Base-by-base conservation (phyloP, 2,329 filamentous ascomycete genomes). In the Trichocomaceae sp. region DNA sequence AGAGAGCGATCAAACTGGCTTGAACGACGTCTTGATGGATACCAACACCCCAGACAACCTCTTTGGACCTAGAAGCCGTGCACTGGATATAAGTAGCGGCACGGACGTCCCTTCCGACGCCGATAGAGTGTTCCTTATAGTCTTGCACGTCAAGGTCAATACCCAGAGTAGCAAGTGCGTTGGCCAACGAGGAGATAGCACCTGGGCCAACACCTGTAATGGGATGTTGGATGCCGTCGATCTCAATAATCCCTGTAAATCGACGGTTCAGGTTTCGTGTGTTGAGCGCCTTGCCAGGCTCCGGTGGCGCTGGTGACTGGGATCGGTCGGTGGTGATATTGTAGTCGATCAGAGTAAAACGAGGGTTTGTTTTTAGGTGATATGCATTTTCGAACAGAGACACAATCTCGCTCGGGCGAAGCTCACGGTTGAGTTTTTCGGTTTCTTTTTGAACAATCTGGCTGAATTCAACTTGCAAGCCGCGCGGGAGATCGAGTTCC, bases 1-100 rank as follows among this genome's bases (percentile, higher is more conserved):
- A 77, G 62, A 96, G 77, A 56, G 91, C 91, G 69, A 90, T 87
- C 66, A 96, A 80, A 70, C 86, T 91, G 64, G 88, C 90, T 71
- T 95, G 88, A 19, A 95, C 89, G 58, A 95, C 89, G 76, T 96
- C 92, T 69, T 92, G 86, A 69, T 96, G 89, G 63, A 96, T 88
- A 33, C 89, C 90, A 6, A 96, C 87, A 62, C 90, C 90, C 90
- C 90, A 96, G 2, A 95, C 86, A 64, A 83, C 86, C 2, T 59
- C 56, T 52, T 80, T 81, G 59, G 79, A 85, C 47, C 81, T 83
- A 3, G 81, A 74, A 19, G 84, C 80, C 26, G 81, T 90, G 72
- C 90, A 96, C 72, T 96, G 88, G 60, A 97, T 95, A 69, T 95
- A 97, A 2, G 91, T 89, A 1, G 90, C 92, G n/a, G 92, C 92